Percentiles rank a stretch among this genome's conserved stretches.
These are phyloP conservation scores for Taxawa tesnikishii DNA, from an alignment of 2,329 filamentous ascomycete genomes.

Conservation along the genomic window DNA sequence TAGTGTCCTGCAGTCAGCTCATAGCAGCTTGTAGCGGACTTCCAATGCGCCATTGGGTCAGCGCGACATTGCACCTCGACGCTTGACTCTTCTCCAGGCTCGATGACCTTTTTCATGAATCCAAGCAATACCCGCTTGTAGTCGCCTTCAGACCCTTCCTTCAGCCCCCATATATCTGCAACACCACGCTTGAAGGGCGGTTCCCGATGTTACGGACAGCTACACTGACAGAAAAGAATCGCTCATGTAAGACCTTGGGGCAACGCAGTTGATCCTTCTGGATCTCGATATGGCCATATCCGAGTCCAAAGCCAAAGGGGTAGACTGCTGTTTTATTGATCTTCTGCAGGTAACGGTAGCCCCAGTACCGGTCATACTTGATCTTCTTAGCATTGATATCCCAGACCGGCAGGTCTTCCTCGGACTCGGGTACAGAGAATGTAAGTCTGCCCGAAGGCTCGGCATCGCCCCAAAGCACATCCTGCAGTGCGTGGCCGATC, in stretches of 20 bases:
- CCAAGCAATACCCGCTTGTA: too few relatives aligned
- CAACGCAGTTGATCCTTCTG: background rate
- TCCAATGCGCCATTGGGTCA: too few relatives aligned
- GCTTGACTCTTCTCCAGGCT: too few relatives aligned
- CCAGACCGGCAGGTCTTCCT: constrained; percentile 13
- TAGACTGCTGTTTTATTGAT: constrained; percentile 10
- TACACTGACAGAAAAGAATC: background rate
- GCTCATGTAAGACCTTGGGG: background rate
- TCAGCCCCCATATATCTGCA: constrained; percentile 1
- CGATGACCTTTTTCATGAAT: too few relatives aligned
- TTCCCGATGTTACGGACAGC: background rate
- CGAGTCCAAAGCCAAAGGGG: constrained; percentile 7
- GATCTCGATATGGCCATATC: background rate
- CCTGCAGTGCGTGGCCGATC: constrained; percentile 9
- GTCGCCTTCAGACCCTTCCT: too few relatives aligned
- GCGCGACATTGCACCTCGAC: too few relatives aligned
- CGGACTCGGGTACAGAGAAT: constrained; percentile 10
- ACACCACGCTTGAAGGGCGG: background rate
- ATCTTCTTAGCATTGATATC: constrained; percentile 12
- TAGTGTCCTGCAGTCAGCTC: too few relatives aligned
- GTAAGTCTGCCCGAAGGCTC: constrained; percentile 9
- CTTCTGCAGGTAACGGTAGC: constrained; percentile 14
- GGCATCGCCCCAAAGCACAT: constrained; percentile 8
- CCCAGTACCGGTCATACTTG: constrained; percentile 14
- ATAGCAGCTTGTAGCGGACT: too few relatives aligned